Base-by-base conservation (phyloP, 805 yeast genomes). In the Saccharomycopsis babjevae region DNA sequence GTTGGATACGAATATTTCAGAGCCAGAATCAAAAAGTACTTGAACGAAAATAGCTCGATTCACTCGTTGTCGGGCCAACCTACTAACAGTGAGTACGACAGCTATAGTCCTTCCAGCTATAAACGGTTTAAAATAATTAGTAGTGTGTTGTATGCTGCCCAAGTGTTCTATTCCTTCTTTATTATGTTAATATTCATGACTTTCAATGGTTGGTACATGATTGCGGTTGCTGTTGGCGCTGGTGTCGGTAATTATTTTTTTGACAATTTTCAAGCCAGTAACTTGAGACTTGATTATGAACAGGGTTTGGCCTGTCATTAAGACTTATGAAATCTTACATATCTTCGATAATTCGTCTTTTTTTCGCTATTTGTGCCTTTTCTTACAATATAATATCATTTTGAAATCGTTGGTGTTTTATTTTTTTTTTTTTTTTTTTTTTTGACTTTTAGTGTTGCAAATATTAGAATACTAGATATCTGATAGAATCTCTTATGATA, bases 111-210 rank as follows among this genome's bases (percentile, higher is more conserved):
- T 4, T 46, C 52, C 16, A 46, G n/a, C 8, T 46, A 46, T n/a
- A 46, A 46, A 18, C 15, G 20, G 13, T 54, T 43, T 20, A 54
- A 39, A 28, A 13, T 52, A 22, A 57, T 46, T 22, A 50, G 30
- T 16, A 43, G 60, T 8, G 22, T 34, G 16, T 66, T 79, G 42
- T 87, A 87, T 68, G 91, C 85, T 0, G 62, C 81, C 10, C 88
- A 85, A 67, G 88, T 86, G 5, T 84, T 84, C 0, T 86, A 83
- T 67, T 84, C 90, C 3, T 85, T 86, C 67, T 73, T 84, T 75
- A 73, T 84, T 67, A 88, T 89, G 96, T 79, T 88, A 66, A 81
- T 89, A 0, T 89, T 88, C 67, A 89, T 89, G 96, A 87, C 93
- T 5, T 89, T 86, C 71, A 88, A 88, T 69, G 89, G 93, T 13